Evolutionary conservation across 192 early-diverging fungal genomes (phyloP).

Genomic region (Linnemannia hyalina): DNA sequence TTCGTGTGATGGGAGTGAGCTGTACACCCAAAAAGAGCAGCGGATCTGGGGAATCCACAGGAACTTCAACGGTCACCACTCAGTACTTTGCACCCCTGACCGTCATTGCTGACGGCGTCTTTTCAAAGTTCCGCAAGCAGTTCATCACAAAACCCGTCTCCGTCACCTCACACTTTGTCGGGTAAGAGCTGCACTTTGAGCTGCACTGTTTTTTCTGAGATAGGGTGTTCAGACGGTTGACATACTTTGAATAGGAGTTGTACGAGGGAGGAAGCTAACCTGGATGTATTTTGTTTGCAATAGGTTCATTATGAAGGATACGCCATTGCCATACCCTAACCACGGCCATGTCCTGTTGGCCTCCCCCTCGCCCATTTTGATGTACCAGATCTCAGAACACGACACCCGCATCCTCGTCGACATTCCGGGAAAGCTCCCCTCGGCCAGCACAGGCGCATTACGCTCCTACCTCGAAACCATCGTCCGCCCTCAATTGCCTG

Average conservation of each 20-base stretch:
- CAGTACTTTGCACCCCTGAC: slow-evolving; percentile 80
- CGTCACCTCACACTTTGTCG: slow-evolving; percentile 79
- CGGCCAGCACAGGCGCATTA: slow-evolving; percentile 71
- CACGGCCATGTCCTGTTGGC: slow-evolving; percentile 95
- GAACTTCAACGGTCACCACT: slow-evolving; percentile 7
- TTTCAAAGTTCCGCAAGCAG: slow-evolving; percentile 93
- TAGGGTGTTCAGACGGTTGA: background rate
- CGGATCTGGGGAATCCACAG: slow-evolving; percentile 3
- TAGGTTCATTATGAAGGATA: slow-evolving; percentile 79
- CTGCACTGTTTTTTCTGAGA: background rate
- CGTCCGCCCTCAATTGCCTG: slow-evolving; percentile 81
- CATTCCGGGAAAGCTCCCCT: slow-evolving; percentile 91
- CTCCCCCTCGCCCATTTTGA: slow-evolving; percentile 85
- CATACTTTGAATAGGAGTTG: background rate
- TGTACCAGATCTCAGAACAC: slow-evolving; percentile 91
- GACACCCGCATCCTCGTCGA: slow-evolving; percentile 94
- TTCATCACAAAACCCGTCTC: slow-evolving; percentile 65
- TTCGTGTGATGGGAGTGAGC: slow-evolving; percentile 69
- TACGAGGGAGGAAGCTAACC: background rate
- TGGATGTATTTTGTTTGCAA: background rate
- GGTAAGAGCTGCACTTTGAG: slow-evolving; percentile 57
- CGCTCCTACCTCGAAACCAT: slow-evolving; percentile 71
- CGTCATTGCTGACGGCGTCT: slow-evolving; percentile 94
- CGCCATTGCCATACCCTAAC: slow-evolving; percentile 81
- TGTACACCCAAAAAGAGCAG: slow-evolving; percentile 58